These are phyloP conservation scores for Ustilago tritici DNA, from an alignment of 1,284 basidiomycete genomes.

Conservation along the genomic window DNA sequence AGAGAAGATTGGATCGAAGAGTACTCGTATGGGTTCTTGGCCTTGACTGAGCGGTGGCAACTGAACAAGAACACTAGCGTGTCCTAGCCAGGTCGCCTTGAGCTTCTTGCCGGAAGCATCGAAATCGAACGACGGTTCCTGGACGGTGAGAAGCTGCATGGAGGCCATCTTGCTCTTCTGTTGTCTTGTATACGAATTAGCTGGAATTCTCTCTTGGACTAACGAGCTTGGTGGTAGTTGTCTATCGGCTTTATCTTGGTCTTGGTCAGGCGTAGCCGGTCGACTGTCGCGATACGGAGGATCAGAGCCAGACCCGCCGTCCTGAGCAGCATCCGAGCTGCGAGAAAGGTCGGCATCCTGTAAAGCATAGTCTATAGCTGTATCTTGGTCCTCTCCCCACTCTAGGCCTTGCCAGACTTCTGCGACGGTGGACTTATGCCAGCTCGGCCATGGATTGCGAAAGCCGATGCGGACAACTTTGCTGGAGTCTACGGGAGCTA, in stretches of 20 bases:
- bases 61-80: constrained; percentile 63
- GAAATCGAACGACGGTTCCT: constrained; percentile 46
- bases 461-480: constrained; percentile 54
- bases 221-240: constrained; percentile 5
- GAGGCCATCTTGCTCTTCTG: constrained; percentile 32
- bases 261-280: constrained; percentile 17
- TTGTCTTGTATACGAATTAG: constrained; percentile 22
- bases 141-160: constrained; percentile 34
- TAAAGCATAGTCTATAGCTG: constrained; percentile 35
- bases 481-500: constrained; percentile 25
- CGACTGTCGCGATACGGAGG: constrained; percentile 28
- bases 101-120: constrained; percentile 12
- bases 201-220: constrained; percentile 5
- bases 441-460: constrained; percentile 64
- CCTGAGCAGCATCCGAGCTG: not conserved
- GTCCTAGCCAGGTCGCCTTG: constrained; percentile 65
- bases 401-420: constrained; percentile 59
- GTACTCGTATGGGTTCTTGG: constrained; percentile 38
- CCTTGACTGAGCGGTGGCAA: constrained; percentile 34
- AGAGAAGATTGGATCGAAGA: constrained; percentile 69
- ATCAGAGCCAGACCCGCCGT: not conserved
- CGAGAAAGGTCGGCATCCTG: constrained; percentile 20
- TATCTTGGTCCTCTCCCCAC: constrained; percentile 55
- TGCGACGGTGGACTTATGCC: constrained; percentile 53
- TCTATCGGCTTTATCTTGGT: constrained; percentile 1